Evolutionary conservation across 768 basidiomycete genomes (phyloP), one percentile per base, ranked within the genome.

Genomic region (Saitozyma sp.): DNA sequence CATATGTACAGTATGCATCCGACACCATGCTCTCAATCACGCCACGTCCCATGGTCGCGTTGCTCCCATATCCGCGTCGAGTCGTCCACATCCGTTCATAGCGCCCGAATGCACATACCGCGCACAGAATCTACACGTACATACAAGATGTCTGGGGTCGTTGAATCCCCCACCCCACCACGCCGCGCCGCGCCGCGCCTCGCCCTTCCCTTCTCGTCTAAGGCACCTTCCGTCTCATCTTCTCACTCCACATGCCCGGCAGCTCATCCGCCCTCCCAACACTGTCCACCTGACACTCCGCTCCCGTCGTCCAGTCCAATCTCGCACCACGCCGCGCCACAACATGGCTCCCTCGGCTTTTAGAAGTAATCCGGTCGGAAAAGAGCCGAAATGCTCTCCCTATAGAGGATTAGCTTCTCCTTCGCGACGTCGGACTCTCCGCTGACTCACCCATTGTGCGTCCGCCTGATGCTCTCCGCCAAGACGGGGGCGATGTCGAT

Each of bases 401-500:
- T 78, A 56, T 29, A 8, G 37, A 40, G 41, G 4, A 38, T 63
- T 53, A 65, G 67, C 54, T 40, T 29, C 17, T 46, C 42, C 3
- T 50, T 13, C 38, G n/a, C 17, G 48, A 29, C 40, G 10, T 46
- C n/a, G 39, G 48, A 40, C 29, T 54, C 20, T 8, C 8, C 5
- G 8, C 5, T 14, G 41, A 67, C 74, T 67, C 54, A 76, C 76
- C 95, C 95, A 74, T 96, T 97, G 79, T 97, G 95, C 71, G 91
- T 94, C 65, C 95, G 85, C 70, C 95, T 83, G 63, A 98, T 95
- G 66, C 93, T 91, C 84, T 98, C 95, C 46, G 92, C 96, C 52
- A 99, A 86, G 69, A 97, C 92, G 17, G 89, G 87, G 29, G 92
- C 91, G 68, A 99, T 88, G 82, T 98, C 94, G 69, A 99, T 88